Evolutionary conservation across 1,139 yeast genomes (phyloP).

Genomic region (Blastobotrys buckinghamii): DNA sequence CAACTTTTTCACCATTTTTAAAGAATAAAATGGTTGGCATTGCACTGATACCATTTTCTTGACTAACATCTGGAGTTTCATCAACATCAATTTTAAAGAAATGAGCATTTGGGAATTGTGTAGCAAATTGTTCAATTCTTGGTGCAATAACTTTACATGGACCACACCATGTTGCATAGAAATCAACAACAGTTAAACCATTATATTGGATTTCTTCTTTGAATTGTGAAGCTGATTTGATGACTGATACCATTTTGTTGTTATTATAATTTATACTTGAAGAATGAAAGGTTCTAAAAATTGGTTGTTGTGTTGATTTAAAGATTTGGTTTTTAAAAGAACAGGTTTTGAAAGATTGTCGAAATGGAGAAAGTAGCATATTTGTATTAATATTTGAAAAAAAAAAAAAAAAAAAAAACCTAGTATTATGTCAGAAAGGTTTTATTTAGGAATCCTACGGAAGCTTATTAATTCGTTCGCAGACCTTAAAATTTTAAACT

Average conservation of each 20-base stretch:
- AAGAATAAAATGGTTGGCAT: slow-evolving; percentile 87
- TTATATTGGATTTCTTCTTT: slow-evolving; percentile 20
- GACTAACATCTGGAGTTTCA: slow-evolving; percentile 66
- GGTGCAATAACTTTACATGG: slow-evolving; percentile 97
- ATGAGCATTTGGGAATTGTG: slow-evolving; percentile 44
- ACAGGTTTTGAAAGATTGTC: neutral
- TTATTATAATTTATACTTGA: neutral
- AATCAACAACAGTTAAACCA: slow-evolving; percentile 63
- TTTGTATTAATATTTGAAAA: neutral
- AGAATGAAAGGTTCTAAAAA: neutral
- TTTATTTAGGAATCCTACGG: too few species aligned
- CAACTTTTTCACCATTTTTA: slow-evolving; percentile 68
- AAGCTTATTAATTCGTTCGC: neutral
- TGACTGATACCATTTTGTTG: slow-evolving; percentile 21
- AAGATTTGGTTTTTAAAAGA: neutral
- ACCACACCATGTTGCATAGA: slow-evolving; percentile 77
- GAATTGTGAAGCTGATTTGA: slow-evolving; percentile 17
- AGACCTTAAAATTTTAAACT: too few species aligned
- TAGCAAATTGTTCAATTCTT: slow-evolving; percentile 68
- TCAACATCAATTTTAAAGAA: slow-evolving; percentile 88
- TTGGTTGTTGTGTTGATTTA: neutral
- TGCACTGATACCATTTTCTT: slow-evolving; percentile 65
- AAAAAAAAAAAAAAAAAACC: neutral
- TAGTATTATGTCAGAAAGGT: neutral
- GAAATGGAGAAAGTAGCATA: neutral